Base-by-base conservation (phyloP, 768 basidiomycete species). In the Tylopilus sp. region DNA sequence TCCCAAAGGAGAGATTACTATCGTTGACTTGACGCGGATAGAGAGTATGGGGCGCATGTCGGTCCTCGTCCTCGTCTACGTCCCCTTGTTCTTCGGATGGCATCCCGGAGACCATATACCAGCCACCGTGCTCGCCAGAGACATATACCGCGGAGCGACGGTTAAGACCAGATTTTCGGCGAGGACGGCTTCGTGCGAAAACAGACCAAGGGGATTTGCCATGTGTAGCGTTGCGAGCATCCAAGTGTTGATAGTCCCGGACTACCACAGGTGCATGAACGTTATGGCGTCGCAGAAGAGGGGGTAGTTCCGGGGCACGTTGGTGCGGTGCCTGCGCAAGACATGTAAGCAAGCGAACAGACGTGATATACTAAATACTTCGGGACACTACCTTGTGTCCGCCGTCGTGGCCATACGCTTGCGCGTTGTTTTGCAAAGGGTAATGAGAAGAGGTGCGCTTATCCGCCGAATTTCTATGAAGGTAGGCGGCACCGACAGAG, bases 401-500 rank as follows among this genome's bases (percentile, higher is more conserved):
- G 22, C 17, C 53, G 5, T 52, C 38, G 36, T 57, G 24, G 3
- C 22, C 6, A 6, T 48, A 45, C 16, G 37, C 6, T 3, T 49
- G 34, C 5, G 54, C 10, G 8, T 19, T 22, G 19, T 13, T 13
- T 26, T 12, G 44, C 30, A 50, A n/a, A 17, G 17, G 52, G 7
- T 49, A 42, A 22, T 22, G 10, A 12, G 53, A 47, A 10, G 51
- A 47, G 17, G 47, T 8, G 11, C 50, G 56, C 37, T 44, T 56
- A 34, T 45, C 42, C 43, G 29, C 40, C 34, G 52, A 34, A 44
- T 63, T 55, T 31, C 66, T 62, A 37, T 57, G 55, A 49, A 78
- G 60, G 45, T 72, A 74, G n/a, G 73, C 74, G 19, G 72, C 80
- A 45, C 73, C 72, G 24, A 64, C 76, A 29, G 67, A 34, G 5